Evolutionary conservation across 148 eudicot genomes (phyloP).

Genomic region (Cornus florida): DNA sequence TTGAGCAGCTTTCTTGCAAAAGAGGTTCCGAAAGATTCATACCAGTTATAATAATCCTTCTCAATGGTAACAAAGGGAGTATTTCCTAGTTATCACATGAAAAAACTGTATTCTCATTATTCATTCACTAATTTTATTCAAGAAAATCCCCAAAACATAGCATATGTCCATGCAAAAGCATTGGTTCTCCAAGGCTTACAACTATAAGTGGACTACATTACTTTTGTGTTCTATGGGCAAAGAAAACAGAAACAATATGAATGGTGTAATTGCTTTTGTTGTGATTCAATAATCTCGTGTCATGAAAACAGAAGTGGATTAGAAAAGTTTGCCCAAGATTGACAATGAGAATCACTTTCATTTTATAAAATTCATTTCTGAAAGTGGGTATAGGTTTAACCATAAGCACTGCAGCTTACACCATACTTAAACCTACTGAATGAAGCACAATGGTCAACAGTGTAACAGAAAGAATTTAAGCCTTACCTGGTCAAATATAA

Average conservation of each 20-base stretch:
- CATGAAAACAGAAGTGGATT: neutral
- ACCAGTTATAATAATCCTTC: neutral
- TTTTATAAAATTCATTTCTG: neutral
- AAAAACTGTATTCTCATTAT: neutral
- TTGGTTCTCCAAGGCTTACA: neutral
- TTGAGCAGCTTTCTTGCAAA: neutral
- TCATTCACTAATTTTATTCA: neutral
- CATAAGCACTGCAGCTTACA: neutral
- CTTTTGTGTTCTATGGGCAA: too few species aligned
- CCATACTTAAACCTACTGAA: neutral
- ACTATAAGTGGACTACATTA: neutral
- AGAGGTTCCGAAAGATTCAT: neutral
- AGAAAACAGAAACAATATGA: too few species aligned
- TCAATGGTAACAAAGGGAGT: neutral
- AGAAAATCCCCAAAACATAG: neutral
- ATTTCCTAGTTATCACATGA: neutral
- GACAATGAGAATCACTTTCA: neutral
- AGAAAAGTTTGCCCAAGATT: neutral
- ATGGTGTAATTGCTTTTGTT: neutral
- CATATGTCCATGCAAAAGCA: neutral
- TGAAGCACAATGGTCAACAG: neutral
- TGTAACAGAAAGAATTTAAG: neutral
- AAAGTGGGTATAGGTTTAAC: too few species aligned
- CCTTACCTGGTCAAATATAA: conserved; percentile 59
- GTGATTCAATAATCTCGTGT: neutral